phyloP scores from a whole-genome alignment of 805 yeast species.

The Metschnikowia borealis region DNA sequence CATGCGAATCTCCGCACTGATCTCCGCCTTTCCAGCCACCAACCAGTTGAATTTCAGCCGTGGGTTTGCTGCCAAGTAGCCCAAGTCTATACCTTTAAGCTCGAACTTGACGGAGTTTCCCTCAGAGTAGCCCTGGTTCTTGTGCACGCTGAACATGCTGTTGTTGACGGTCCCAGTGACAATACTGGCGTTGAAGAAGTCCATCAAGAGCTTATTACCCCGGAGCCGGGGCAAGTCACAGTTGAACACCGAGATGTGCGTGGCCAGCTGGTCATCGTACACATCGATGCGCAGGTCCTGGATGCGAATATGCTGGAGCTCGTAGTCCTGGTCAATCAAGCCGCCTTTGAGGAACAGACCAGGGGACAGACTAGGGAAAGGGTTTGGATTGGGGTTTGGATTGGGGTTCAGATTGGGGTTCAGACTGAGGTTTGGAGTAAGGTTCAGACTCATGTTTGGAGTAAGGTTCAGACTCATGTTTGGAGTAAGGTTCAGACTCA shows the following conservation, averaged over 20 bases:
- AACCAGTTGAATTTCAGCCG: conserved; percentile 64
- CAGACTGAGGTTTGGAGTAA: too few relatives aligned
- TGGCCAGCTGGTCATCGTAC: conserved; percentile 23
- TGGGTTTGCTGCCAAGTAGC: conserved; percentile 26
- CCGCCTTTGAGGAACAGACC: too few relatives aligned
- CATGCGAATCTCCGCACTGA: conserved; percentile 67
- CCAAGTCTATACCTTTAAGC: conserved; percentile 40
- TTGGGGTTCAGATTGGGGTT: too few relatives aligned
- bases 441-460: too few relatives aligned
- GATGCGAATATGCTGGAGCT: conserved; percentile 39
- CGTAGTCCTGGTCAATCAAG: conserved; percentile 30
- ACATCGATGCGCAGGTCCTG: conserved; percentile 48
- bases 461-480: too few relatives aligned
- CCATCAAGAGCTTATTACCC: conserved; percentile 55
- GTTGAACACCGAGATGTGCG: conserved; percentile 57
- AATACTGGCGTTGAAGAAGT: conserved; percentile 64
- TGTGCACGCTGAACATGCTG: conserved; percentile 72
- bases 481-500: too few relatives aligned
- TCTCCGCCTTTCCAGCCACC: conserved; percentile 58
- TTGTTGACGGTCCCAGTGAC: conserved; percentile 73
- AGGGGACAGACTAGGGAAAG: too few relatives aligned
- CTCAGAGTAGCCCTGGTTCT: conserved; percentile 52
- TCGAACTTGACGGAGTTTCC: conserved; percentile 34
- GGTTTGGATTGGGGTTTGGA: too few relatives aligned
- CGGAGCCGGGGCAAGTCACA: conserved; percentile 62